Evolutionary conservation across 208 protist genomes (phyloP), one percentile per base, ranked within the genome.

Genomic region (Trypanosoma cruzi): DNA sequence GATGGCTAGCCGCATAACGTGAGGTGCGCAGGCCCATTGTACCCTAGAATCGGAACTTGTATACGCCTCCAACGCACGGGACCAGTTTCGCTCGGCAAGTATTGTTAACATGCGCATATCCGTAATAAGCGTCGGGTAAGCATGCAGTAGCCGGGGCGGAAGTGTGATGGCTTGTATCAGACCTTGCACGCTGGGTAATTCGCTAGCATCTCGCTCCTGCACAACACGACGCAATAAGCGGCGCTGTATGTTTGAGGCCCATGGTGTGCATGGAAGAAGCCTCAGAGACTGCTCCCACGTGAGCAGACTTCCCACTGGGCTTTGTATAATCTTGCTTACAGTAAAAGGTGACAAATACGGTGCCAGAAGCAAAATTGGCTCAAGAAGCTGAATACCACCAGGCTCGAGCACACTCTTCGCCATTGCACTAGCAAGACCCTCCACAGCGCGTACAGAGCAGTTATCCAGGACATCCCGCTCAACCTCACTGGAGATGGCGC

Each of bases 1-100:
- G 31, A 91, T 69, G 11, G 84, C 66, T 5, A 90, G 81, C 6
- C 79, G 85, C 48, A 86, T 73, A 0, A 90, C 75, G 70, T 94
- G 81, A 1, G 80, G 73, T 2, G 85, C 88, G 22, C 77, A 73
- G 24, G 67, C 81, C 18, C 65, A 65, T 56, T 77, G 85, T 16
- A 82, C 85, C 7, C 82, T 82, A 29, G 72, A 44, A 2, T 69
- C 29, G 11, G 78, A 73, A 26, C 48, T 14, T 13, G 54, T 42
- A 59, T 85, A 89, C 31, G 59, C 66, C 46, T 55, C 42, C 55
- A 90, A 56, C 5, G 88, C 88, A 11, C 70, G 58, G 14, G 52
- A 22, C 88, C 88, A 93, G 68, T 77, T 56, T 0, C 71, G 32
- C 75, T 90, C 82, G 2, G 85, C 53, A n/a, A 90, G 79, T 5